A percentile compares a stretch with the other conserved stretches of the same genome.
phyloP scores from a whole-genome alignment of 352 stramenopile species.

The Globisporangium perplexum region DNA sequence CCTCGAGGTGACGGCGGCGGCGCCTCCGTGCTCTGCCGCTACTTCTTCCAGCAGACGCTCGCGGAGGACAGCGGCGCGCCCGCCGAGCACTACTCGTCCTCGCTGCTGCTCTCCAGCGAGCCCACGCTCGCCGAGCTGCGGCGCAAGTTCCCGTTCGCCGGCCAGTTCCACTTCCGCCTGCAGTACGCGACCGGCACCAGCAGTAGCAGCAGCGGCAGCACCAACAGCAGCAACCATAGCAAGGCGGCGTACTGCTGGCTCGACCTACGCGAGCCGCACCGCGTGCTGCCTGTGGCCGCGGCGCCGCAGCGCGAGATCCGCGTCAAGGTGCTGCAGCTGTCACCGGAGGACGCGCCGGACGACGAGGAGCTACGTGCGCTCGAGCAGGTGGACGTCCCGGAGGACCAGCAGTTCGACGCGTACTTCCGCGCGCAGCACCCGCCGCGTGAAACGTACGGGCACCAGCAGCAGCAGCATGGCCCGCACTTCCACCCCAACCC shows the following conservation, averaged over 20 bases:
- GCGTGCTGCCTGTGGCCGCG: conserved; percentile 27
- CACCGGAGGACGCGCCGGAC: conserved; percentile 6
- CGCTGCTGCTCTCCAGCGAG: conserved; percentile 53
- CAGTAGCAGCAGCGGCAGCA: conserved; percentile 3
- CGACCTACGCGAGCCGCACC: conserved; percentile 55
- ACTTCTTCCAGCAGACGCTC: conserved; percentile 81
- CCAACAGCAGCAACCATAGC: too few relatives aligned
- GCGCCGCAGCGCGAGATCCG: conserved; percentile 32
- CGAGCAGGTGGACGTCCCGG: conserved; percentile 49
- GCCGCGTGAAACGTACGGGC: neutral
- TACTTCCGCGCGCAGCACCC: conserved; percentile 53
- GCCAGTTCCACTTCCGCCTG: conserved; percentile 73
- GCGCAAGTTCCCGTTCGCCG: conserved; percentile 73
- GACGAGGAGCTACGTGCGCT: conserved; percentile 13
- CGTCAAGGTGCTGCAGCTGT: conserved; percentile 78
- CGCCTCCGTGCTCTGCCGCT: conserved; percentile 60
- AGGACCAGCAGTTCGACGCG: conserved; percentile 57
- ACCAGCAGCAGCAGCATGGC: neutral
- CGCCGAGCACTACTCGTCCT: conserved; percentile 48
- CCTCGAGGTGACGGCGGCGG: neutral
- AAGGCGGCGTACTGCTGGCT: conserved; percentile 61
- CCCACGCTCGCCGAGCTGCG: conserved; percentile 61
- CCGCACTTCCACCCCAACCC: conserved; percentile 6
- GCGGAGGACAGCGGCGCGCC: conserved; percentile 34
- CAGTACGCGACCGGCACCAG: conserved; percentile 21